Evolutionary conservation across 495 filamentous ascomycete genomes (phyloP), one percentile per base, ranked within the genome.

Genomic region (Amniculicola lignicola): DNA sequence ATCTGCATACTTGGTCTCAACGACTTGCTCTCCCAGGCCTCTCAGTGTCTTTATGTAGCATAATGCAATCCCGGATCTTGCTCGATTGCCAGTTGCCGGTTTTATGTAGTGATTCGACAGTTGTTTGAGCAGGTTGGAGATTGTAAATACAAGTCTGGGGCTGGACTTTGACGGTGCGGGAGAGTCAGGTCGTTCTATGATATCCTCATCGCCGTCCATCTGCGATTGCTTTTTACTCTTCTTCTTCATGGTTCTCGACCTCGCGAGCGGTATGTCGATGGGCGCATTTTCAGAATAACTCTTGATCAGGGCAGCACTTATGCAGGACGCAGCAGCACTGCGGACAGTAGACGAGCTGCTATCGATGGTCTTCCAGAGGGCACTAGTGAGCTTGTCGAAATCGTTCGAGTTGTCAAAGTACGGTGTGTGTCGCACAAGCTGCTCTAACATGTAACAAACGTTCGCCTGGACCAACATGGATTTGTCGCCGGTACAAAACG

Each of bases 321-420:
- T 75, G 67, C 87, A 90, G 25, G 89, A 88, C 6, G 90, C 90
- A n/a, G 89, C 88, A 7, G 92, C 87, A 70, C 89, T 84, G 51
- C 93, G 79, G 24, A 93, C 88, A 16, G 80, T 72, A 2, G 86
- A 72, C 31, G 82, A 84, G 2, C 83, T 69, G 37, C 84, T 92
- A 45, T 99, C 93, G 51, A 94, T 83, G 2, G 84, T 78, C 70
- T 94, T 96, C 77, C 87, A 92, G 25, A 94, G 73, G 0, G 84
- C 77, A 6, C 79, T 82, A 59, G 87, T 88, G 19, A 97, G 70
- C 49, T 82, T 88, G 44, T 97, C 93, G 62, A 93, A 96, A 65
- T 99, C 94, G 69, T 77, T 83, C n/a, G 84, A 80, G 65, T 93
- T 94, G 58, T 93, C 86, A 65, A 96, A 96, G 61, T 84, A 92